A percentile compares a stretch with the other conserved stretches of the same genome.
Conservation (phyloP, 352 stramenopile species). For the Elongisporangium prolatum region DNA sequence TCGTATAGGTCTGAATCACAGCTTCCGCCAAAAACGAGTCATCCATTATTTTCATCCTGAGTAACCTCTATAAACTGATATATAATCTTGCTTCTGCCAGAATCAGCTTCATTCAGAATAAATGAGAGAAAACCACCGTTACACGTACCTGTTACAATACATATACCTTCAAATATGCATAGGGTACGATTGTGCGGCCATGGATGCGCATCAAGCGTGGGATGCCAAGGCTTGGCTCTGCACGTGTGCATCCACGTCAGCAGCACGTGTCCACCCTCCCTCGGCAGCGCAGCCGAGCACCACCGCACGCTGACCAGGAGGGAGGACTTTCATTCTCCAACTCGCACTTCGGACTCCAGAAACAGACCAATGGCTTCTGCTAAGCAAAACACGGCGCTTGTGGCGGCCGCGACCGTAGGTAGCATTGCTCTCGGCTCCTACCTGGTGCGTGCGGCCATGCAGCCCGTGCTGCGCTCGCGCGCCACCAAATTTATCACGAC, state of each 20-base stretch:
- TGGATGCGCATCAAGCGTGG: not conserved
- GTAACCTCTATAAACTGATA: not conserved
- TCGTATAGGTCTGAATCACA: not conserved
- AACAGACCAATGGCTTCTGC: constrained; percentile 14
- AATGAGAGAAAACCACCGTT: not conserved
- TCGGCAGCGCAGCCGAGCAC: not conserved
- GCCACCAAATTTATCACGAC: constrained; percentile 75
- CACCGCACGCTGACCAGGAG: not conserved
- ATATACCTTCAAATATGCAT: not conserved
- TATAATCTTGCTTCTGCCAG: not conserved
- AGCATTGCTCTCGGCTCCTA: constrained; percentile 64
- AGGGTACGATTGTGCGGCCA: not conserved
- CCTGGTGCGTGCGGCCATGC: constrained; percentile 59
- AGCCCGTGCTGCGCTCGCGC: constrained; percentile 59
- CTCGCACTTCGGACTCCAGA: constrained; percentile 2
- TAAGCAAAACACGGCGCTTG: constrained; percentile 70
- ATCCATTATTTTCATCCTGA: not conserved
- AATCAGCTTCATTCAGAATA: not conserved
- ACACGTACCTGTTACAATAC: not conserved
- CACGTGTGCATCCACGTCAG: constrained; percentile 4
- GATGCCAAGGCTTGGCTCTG: not conserved
- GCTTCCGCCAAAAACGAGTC: not conserved
- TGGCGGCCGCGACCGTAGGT: constrained; percentile 58
- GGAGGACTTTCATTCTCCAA: not conserved
- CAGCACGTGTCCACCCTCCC: constrained; percentile 3